These are phyloP conservation scores for Nadsonia starkeyi-henricii DNA, from an alignment of 1,139 yeast genomes.

Conservation along the genomic window DNA sequence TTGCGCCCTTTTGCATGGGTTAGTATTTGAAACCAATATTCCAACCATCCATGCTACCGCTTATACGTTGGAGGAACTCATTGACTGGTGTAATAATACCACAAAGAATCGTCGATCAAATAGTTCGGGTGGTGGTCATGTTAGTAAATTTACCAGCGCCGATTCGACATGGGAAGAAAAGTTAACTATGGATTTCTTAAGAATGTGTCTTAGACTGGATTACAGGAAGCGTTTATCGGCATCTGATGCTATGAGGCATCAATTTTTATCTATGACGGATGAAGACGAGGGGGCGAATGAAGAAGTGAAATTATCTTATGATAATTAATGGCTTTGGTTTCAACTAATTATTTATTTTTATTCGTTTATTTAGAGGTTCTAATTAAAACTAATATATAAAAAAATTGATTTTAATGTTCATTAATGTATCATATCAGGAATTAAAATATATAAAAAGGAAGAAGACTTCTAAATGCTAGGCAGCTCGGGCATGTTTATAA, in stretches of 20 bases:
- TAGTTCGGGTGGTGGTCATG: conserved; percentile 4
- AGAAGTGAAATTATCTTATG: background rate
- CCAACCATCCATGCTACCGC: conserved; percentile 29
- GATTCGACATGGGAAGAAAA: conserved; percentile 16
- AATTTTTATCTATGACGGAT: conserved; percentile 30
- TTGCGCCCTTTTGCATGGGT: conserved; percentile 77
- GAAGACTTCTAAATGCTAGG: too few species aligned
- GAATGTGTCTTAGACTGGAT: conserved; percentile 43
- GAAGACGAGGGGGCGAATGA: conserved; percentile 1
- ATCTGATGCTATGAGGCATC: conserved; percentile 37
- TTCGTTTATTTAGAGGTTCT: too few species aligned
- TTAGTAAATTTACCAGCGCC: background rate
- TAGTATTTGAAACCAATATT: conserved; percentile 61
- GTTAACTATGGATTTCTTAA: conserved; percentile 38
- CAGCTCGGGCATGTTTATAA: too few species aligned
- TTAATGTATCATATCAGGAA: too few species aligned
- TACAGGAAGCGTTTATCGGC: conserved; percentile 43
- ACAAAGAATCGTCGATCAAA: conserved; percentile 2
- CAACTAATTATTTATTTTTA: too few species aligned
- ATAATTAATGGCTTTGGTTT: too few species aligned
- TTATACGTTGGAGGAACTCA: conserved; percentile 23
- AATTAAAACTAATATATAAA: too few species aligned
- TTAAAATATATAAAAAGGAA: too few species aligned
- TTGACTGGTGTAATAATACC: conserved; percentile 23
- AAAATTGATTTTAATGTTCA: too few species aligned